Evolutionary conservation across 1,284 basidiomycete genomes (phyloP), one percentile per base, ranked within the genome.

Genomic region (Marasmius sp.): DNA sequence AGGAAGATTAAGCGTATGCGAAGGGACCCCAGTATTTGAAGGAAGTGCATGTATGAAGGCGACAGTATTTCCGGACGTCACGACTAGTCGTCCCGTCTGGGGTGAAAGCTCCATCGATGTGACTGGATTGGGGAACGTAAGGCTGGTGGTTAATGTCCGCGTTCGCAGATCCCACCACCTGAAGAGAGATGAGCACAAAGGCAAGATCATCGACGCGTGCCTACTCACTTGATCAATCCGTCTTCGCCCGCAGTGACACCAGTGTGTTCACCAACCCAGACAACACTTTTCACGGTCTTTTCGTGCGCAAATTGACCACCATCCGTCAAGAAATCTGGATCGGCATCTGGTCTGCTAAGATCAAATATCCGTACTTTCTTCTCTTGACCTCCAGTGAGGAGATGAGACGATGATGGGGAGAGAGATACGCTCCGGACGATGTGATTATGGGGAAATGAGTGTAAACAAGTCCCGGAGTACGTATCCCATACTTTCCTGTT

Each of bases 401-500:
- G 83, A 72, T 87, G 88, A 3, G 82, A 80, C 11, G 86, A 79
- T 52, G 78, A 77, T 9, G 87, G 85, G 10, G 93, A 90, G 66
- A 98, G 80, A 12, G 95, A 95, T 45, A 98, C 94, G 45, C 92
- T 94, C 66, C 96, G 91, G 67, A 99, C 97, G 73, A 99, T 99
- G 77, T 99, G 97, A 73, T 97, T 93, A 77, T 99, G 97, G 20
- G 94, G 88, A 71, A 98, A 97, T 11, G 95, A 98, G 70, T 98
- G 93, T 38, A 98, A 81, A 43, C 85, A 79, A 33, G 88, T 83
- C 63, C 97, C 97, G 38, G 89, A 89, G 74, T 91, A 96, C 16
- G 97, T 94, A 77, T 99, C 95, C 97, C 97, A 99, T 62, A 99
- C 86, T 81, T 98, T 98, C 62, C 94, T 96, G 70, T 41, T n/a